A percentile compares a stretch with the other conserved stretches of the same genome.
phyloP scores from a whole-genome alignment of 768 basidiomycete genomes.

The Asterophora parasitica region DNA sequence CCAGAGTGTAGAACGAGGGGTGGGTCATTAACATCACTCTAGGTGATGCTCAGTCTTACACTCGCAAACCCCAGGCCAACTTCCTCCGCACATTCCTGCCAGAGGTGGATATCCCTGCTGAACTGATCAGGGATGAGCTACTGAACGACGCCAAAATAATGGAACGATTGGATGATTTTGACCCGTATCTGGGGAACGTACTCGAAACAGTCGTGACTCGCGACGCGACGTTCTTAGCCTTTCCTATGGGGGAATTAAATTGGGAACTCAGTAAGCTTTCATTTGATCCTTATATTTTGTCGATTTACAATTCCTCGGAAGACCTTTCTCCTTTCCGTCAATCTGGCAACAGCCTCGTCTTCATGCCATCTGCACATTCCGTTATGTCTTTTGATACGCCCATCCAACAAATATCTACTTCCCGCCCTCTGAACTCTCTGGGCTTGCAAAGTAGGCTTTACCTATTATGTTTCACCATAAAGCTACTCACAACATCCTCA shows the following conservation, averaged over 20 bases:
- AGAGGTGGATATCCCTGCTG: slow-evolving; percentile 68
- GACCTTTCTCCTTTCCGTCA: slow-evolving; percentile 25
- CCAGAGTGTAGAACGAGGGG: slow-evolving; percentile 65
- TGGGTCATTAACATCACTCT: slow-evolving; percentile 25
- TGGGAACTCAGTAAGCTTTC: slow-evolving; percentile 53
- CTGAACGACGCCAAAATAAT: slow-evolving; percentile 36
- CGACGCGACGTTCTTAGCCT: slow-evolving; percentile 36
- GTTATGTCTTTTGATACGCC: slow-evolving; percentile 56
- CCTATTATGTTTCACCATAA: neutral
- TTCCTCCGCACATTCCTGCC: slow-evolving; percentile 69
- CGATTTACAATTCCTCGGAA: neutral
- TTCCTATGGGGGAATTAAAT: slow-evolving; percentile 61
- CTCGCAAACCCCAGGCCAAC: slow-evolving; percentile 44
- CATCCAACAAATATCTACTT: slow-evolving; percentile 56
- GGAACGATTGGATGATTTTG: slow-evolving; percentile 37
- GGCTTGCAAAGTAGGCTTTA: slow-evolving; percentile 4
- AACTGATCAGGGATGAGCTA: slow-evolving; percentile 57
- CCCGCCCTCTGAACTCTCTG: slow-evolving; percentile 12
- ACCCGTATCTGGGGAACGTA: slow-evolving; percentile 54
- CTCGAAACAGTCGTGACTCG: slow-evolving; percentile 37
- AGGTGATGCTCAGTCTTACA: neutral
- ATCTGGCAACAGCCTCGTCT: slow-evolving; percentile 22
- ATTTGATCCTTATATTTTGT: neutral
- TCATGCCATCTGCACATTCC: slow-evolving; percentile 38
- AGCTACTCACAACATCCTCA: neutral